Evolutionary conservation across 306 rosid genomes (phyloP).

Genomic region (Inga laurina): DNA sequence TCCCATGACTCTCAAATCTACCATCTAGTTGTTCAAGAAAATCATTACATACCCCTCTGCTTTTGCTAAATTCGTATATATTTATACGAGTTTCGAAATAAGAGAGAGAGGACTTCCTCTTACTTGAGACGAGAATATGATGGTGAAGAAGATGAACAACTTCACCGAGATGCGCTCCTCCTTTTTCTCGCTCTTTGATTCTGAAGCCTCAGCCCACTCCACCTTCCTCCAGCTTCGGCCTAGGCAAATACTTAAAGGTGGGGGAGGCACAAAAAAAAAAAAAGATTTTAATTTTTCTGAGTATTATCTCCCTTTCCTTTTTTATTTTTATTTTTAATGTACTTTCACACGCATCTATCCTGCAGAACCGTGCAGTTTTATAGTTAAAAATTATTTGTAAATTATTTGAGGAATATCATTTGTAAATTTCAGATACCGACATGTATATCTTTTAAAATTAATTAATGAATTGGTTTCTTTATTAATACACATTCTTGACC

Average conservation of each 20-base stretch:
- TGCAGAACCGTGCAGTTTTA: neutral
- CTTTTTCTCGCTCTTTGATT: constrained; percentile 3
- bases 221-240: neutral
- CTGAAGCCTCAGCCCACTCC: neutral
- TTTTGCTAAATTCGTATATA: neutral
- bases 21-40: constrained; percentile 7
- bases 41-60: neutral
- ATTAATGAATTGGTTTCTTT: neutral
- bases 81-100: neutral
- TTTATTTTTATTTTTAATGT: too few species aligned
- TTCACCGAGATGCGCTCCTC: neutral
- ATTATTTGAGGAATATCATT: neutral
- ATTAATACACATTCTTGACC: neutral
- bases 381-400: neutral
- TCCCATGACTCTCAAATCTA: constrained; percentile 18
- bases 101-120: neutral
- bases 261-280: neutral
- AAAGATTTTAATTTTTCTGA: neutral
- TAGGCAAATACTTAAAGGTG: neutral
- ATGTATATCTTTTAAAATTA: neutral
- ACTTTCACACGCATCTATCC: neutral
- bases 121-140: constrained; percentile 13
- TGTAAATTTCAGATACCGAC: neutral
- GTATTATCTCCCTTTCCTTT: neutral
- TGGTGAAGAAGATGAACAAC: neutral